Conservation (phyloP, 768 basidiomycete genomes). For the Tricholoma sp. region DNA sequence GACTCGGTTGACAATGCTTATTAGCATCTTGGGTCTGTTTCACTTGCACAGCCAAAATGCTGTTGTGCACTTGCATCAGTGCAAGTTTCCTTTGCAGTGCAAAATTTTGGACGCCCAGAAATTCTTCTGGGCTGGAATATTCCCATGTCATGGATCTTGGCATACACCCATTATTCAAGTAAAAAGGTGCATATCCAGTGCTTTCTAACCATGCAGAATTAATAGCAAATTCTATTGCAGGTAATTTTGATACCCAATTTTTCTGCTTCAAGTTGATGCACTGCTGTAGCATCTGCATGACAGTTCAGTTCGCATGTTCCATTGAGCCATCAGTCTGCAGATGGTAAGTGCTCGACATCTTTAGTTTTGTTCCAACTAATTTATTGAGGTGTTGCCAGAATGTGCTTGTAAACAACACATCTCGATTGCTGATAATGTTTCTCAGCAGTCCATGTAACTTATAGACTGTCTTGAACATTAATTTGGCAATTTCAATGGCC, state of each 20-base stretch:
- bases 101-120: conserved; percentile 21
- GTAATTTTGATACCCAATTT: conserved; percentile 10
- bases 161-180: conserved; percentile 13
- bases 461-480: conserved; percentile 9
- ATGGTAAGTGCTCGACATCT: too few relatives aligned
- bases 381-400: too few relatives aligned
- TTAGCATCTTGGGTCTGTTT: conserved; percentile 3
- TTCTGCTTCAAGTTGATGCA: too few relatives aligned
- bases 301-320: too few relatives aligned
- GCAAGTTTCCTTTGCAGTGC: conserved; percentile 15
- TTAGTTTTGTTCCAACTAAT: too few relatives aligned
- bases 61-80: conserved; percentile 24
- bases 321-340: too few relatives aligned
- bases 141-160: conserved; percentile 6
- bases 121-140: not conserved
- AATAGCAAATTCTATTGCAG: conserved; percentile 32
- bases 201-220: conserved; percentile 20
- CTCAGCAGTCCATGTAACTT: conserved; percentile 13
- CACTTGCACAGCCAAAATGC: not conserved
- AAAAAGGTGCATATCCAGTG: conserved; percentile 32
- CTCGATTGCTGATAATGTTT: not conserved
- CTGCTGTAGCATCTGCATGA: too few relatives aligned
- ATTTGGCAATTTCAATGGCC: conserved; percentile 8
- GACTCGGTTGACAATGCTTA: not conserved
- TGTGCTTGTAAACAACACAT: not conserved